Base-by-base conservation (phyloP, 1,139 yeast genomes). In the Blastobotrys elegans region DNA sequence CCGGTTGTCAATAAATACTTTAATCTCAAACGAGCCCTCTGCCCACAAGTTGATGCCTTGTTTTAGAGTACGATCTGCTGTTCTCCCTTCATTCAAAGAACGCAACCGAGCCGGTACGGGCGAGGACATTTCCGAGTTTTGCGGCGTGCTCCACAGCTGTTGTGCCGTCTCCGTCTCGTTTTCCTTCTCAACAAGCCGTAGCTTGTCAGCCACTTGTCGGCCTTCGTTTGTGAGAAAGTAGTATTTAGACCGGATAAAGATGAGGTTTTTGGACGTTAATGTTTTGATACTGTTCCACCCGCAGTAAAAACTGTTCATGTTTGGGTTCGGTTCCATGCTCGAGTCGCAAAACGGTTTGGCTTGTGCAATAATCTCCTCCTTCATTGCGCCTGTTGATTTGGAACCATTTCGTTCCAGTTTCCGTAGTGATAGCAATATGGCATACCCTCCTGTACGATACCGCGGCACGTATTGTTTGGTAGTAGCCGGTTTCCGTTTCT, bases 381-480 rank as follows among this genome's bases (percentile, higher is more conserved):
- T 84, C 4, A 80, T 73, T 60, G 85, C 62, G 1, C 71, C 68
- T 8, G 50, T 51, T 0, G 89, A 89, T 16, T 29, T 22, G 61
- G 60, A 21, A 1, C 65, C 58, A 21, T 44, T 46, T 11, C 49
- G 35, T 57, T 84, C 92, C 27, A 74, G 64, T 38, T 78, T 70
- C 46, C 76, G 71, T 13, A 92, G 65, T 0, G 84, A 84, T 18
- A 89, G 56, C 33, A 92, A 59, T 5, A 92, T 84, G 0, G 95
- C 96, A 67, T 85, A 92, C 0, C 89, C 94, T 0, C 97, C 97
- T 0, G 95, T 80, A 36, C 94, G 70, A 53, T 79, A 80, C 40
- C 75, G 73, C 0, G 98, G 98, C 0, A 90, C 75, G 62, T 87
- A 92, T 37, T 66, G 69, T 49, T 73, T 70, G 47, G 61, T 69